phyloP scores from a whole-genome alignment of 306 rosid species.

The Herpetospermum pedunculosum region DNA sequence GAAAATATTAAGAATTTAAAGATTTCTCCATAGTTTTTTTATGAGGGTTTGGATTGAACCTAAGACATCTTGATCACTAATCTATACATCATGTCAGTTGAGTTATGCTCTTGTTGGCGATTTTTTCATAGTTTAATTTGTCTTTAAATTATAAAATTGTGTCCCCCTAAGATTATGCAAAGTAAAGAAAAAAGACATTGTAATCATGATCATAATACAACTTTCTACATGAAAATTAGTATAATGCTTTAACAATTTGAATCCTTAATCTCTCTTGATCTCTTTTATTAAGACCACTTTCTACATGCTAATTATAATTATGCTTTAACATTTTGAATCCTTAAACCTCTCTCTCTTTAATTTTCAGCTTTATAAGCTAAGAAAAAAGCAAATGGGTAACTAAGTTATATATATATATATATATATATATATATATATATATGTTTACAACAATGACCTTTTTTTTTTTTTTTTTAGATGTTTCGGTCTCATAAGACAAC shows the following conservation, averaged over 20 bases:
- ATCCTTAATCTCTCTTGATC: not conserved
- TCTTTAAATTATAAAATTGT: too few relatives aligned
- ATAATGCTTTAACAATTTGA: not conserved
- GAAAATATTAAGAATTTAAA: too few relatives aligned
- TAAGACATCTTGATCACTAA: too few relatives aligned
- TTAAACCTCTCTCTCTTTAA: not conserved
- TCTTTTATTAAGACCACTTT: not conserved
- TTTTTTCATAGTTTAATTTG: too few relatives aligned
- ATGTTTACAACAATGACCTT: too few relatives aligned
- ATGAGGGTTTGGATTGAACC: too few relatives aligned
- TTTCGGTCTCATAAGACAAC: slow-evolving; percentile 1
- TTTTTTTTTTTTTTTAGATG: not conserved
- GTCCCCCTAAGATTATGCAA: too few relatives aligned
- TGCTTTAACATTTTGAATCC: not conserved
- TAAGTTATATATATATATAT: not conserved
- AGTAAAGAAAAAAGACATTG: not conserved
- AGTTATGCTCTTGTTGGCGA: too few relatives aligned
- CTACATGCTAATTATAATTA: not conserved
- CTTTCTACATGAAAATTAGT: not conserved
- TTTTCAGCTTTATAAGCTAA: not conserved
- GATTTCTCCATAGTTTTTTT: too few relatives aligned
- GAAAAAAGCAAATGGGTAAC: not conserved
- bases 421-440: too few relatives aligned
- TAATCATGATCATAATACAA: not conserved
- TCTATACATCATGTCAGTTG: too few relatives aligned